Conservation (phyloP, 2,329 filamentous ascomycete species). For the Fusarium ramigenum region DNA sequence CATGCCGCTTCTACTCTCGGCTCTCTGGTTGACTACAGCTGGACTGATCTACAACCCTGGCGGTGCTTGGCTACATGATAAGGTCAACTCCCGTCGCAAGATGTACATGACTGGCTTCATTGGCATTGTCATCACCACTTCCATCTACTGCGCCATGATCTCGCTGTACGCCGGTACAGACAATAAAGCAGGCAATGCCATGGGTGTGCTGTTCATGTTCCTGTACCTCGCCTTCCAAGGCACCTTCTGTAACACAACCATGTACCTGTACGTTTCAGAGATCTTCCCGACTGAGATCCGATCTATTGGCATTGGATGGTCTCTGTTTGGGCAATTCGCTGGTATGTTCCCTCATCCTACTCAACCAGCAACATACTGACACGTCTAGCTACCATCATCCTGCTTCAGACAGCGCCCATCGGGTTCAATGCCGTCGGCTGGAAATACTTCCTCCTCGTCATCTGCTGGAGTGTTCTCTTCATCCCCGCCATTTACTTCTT, state of each 20-base stretch:
- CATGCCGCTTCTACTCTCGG: conserved; percentile 53
- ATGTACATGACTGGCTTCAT: conserved; percentile 53
- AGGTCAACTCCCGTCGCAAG: conserved; percentile 58
- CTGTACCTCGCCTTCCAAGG: conserved; percentile 61
- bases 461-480: conserved; percentile 51
- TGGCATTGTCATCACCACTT: conserved; percentile 52
- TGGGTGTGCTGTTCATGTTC: conserved; percentile 55
- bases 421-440: conserved; percentile 56
- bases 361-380: accelerated
- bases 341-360: conserved; percentile 16
- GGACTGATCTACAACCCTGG: conserved; percentile 60
- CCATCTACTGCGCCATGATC: conserved; percentile 49
- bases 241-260: conserved; percentile 52
- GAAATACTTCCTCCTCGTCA: conserved; percentile 61
- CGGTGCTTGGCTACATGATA: conserved; percentile 58
- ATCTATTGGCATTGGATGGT: conserved; percentile 62
- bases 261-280: conserved; percentile 52
- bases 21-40: conserved; percentile 55
- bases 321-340: conserved; percentile 59
- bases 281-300: conserved; percentile 59
- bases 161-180: conserved; percentile 49
- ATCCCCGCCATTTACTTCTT: conserved; percentile 46
- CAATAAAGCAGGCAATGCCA: conserved; percentile 51
- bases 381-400: conserved; percentile 50
- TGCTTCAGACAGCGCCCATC: conserved; percentile 53